A percentile compares a stretch with the other conserved stretches of the same genome.
These are phyloP conservation scores for Stenogyne calaminthoides DNA, from an alignment of 305 asterid genomes.

Conservation along the genomic window DNA sequence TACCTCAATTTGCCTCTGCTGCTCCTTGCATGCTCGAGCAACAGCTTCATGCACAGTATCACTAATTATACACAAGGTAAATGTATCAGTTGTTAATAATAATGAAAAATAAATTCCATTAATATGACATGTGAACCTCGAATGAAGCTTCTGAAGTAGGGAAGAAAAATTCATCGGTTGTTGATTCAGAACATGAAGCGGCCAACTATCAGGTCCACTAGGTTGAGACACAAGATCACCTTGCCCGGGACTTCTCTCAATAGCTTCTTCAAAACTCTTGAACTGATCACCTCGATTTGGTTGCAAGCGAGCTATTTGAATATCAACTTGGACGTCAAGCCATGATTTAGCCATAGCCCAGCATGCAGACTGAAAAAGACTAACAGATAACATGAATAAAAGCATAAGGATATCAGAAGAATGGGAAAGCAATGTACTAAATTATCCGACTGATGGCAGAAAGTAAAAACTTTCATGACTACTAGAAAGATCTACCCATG, in stretches of 20 bases:
- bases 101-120: conserved; percentile 26
- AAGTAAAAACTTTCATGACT: conserved; percentile 2
- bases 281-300: conserved; percentile 64
- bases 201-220: conserved; percentile 83
- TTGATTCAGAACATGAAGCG: conserved; percentile 85
- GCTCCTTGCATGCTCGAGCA: conserved; percentile 97
- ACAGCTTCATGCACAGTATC: conserved; percentile 91
- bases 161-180: conserved; percentile 88
- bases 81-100: conserved; percentile 28
- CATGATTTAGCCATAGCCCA: conserved; percentile 99
- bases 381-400: conserved; percentile 25
- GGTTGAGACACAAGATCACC: conserved; percentile 59
- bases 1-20: conserved; percentile 98
- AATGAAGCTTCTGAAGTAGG: conserved; percentile 97
- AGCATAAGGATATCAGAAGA: conserved; percentile 6
- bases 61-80: conserved; percentile 43
- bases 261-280: conserved; percentile 78
- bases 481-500: conserved; percentile 14
- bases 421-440: conserved; percentile 14
- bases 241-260: conserved; percentile 67
- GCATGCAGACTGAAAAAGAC: conserved; percentile 89
- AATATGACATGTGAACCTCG: conserved; percentile 56
- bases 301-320: conserved; percentile 58
- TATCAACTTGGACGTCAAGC: conserved; percentile 95
- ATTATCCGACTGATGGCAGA: conserved; percentile 13